These are phyloP conservation scores for Astrothelium subdiscretum DNA, from an alignment of 495 filamentous ascomycete species.

Conservation along the genomic window DNA sequence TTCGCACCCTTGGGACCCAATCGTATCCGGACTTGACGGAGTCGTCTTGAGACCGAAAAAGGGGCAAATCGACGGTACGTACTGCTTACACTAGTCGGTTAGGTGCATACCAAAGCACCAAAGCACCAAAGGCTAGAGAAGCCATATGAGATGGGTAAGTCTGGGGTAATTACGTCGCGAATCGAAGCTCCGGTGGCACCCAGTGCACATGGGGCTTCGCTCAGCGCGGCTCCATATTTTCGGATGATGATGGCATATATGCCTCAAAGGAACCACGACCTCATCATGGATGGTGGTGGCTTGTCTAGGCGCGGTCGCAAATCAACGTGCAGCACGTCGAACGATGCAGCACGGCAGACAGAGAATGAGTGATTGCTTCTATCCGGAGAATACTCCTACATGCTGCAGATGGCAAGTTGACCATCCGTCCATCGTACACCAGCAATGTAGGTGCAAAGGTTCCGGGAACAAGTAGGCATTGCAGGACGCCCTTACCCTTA, in stretches of 20 bases:
- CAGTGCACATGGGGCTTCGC: not conserved
- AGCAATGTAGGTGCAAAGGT: not conserved
- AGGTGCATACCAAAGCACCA: not conserved
- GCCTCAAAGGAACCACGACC: not conserved
- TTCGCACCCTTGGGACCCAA: not conserved
- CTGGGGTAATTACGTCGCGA: not conserved
- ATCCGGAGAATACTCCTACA: not conserved
- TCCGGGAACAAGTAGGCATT: too few relatives aligned
- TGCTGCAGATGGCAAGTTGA: not conserved
- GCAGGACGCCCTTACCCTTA: too few relatives aligned
- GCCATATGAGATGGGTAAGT: not conserved
- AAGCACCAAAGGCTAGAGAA: not conserved
- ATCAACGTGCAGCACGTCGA: not conserved
- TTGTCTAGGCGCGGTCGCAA: not conserved
- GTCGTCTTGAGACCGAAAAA: not conserved
- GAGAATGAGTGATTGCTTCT: not conserved
- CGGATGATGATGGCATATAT: not conserved
- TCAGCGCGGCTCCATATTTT: not conserved
- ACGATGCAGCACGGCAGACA: not conserved
- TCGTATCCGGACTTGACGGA: not conserved
- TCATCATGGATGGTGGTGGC: not conserved
- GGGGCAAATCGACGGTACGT: not conserved
- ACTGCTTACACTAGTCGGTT: not conserved
- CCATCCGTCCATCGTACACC: not conserved
- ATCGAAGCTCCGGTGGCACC: not conserved